A percentile compares a stretch with the other conserved stretches of the same genome.
Conservation (phyloP, 2,329 filamentous ascomycete genomes). For the Penicillium digitatum region DNA sequence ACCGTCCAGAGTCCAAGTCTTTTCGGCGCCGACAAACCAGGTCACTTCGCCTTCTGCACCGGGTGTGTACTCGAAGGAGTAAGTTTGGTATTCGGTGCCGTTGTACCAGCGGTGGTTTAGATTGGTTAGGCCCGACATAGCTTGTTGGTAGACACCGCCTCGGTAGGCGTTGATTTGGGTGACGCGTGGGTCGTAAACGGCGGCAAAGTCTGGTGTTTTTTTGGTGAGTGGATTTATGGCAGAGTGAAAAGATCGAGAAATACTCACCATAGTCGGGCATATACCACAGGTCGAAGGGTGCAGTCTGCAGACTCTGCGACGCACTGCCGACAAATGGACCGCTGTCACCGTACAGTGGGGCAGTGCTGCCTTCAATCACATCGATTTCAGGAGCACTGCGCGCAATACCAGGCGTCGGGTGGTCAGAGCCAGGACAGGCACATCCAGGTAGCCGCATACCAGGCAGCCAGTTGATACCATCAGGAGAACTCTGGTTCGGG, state of each 20-base stretch:
- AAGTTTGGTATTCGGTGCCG: slow-evolving; percentile 59
- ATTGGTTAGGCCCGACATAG: slow-evolving; percentile 58
- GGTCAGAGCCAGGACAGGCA: slow-evolving; percentile 61
- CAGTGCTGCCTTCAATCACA: slow-evolving; percentile 64
- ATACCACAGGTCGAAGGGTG: slow-evolving; percentile 68
- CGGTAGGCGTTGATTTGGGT: slow-evolving; percentile 59
- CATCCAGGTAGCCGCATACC: slow-evolving; percentile 68
- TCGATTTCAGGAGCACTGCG: slow-evolving; percentile 69
- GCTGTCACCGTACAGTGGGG: slow-evolving; percentile 46
- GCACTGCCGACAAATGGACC: slow-evolving; percentile 56
- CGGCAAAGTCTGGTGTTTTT: slow-evolving; percentile 52
- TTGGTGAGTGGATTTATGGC: background rate
- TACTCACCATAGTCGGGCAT: slow-evolving; percentile 55
- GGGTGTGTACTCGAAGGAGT: slow-evolving; percentile 61
- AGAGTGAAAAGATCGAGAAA: background rate
- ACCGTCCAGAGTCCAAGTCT: slow-evolving; percentile 61
- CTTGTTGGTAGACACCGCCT: slow-evolving; percentile 61
- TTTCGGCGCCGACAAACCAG: slow-evolving; percentile 65
- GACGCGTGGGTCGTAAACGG: slow-evolving; percentile 59
- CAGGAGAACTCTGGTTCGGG: slow-evolving; percentile 64
- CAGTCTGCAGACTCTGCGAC: slow-evolving; percentile 64
- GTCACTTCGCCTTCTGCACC: slow-evolving; percentile 58
- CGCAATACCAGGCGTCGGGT: slow-evolving; percentile 62
- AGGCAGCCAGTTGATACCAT: slow-evolving; percentile 63
- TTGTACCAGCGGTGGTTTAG: slow-evolving; percentile 66